Base-by-base conservation (phyloP, 169 alveolate species). In the Eimeria zaria region DNA sequence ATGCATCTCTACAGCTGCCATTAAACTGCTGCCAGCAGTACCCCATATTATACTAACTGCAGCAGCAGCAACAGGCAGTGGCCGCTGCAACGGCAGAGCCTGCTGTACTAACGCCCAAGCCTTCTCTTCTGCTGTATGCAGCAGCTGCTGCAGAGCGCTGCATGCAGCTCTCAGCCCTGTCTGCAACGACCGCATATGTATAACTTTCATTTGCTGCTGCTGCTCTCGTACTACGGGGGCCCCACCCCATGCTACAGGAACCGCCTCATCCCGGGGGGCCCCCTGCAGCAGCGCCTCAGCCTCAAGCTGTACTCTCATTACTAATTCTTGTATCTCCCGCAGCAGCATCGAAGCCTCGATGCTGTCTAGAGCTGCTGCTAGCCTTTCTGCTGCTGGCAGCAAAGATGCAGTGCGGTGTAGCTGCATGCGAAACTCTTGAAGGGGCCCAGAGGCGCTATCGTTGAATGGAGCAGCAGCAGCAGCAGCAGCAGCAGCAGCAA, bases 321-420 rank as follows among this genome's bases (percentile, higher is more conserved):
- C 62, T 14, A 74, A 46, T 22, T 74, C 62, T 39, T 39, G n/a
- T 12, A 39, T 22, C 85, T 74, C 85, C 36, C 60, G 58, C 14
- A 74, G 22, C 36, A 74, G 41, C 62, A 44, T 24, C 4, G 85
- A 74, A 0, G 85, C 85, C 36, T 74, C 85, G 4, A 46, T 27
- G 33, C 41, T 74, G 39, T 74, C 85, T 41, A 74, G 8, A 3
- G 44, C 60, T 44, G 85, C 33, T 74, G 85, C 85, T 74, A 74
- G 85, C 22, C 85, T 33, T 22, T 74, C 85, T 46, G 85, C 58
- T 46, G 85, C 62, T 9, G 85, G 85, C 85, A 74, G 85, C 85
- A 74, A 39, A 20, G 85, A 36, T 46, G 85, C 85, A 27, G 85
- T 74, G 36, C 85, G 58, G 24, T 74, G 85, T 39, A 74, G 62